Base-by-base conservation (phyloP, 2,329 filamentous ascomycete genomes). In the Diplodia intermedia region DNA sequence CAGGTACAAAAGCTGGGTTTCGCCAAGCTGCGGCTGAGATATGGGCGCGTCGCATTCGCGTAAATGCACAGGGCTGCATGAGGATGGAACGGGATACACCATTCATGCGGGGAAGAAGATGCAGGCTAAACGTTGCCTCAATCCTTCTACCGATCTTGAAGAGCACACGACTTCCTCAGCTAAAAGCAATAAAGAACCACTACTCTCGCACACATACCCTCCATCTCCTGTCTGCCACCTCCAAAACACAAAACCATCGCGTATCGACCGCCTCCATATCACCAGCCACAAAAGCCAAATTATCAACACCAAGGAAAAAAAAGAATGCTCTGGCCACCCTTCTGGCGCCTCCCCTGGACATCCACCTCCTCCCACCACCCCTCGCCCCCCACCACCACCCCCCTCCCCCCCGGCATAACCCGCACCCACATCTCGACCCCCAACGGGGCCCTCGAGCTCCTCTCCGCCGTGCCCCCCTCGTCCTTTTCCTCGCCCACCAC, bases 361-460 rank as follows among this genome's bases (percentile, higher is more conserved):
- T 40, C 71, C 3, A 73, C 49, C 75, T n/a, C 54, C 0, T 72
- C 73, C 50, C 75, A 75, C 52, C 74, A 72, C 47, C 12, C 20
- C 0, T 69, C 71, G 5, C 61, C 72, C 2, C 79, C 9, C 31
- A 33, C 31, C 31, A 33, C 31, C 23, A 33, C 5, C 31, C 31
- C 60, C 71, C 78, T 82, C 1, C 84, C 84, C 0, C 23, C 74
- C 0, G 79, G 79, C 6, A 78, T 86, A 56, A 77, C 79, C 66
- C 79, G 83, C 11, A 76, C 75, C 54, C 84, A 80, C 73, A 75
- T 86, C 63, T 69, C 76, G 20, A 85, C 84, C 0, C 73, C 80
- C 3, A 76, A 75, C 2, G 84, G 85, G 1, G 75, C 77, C 2
- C 76, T 87, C n/a, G 85, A 87, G 72, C 72, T 87, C 3, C 80